Base-by-base conservation (phyloP, 116 monocot species). In the Phalaenopsis hybrid region DNA sequence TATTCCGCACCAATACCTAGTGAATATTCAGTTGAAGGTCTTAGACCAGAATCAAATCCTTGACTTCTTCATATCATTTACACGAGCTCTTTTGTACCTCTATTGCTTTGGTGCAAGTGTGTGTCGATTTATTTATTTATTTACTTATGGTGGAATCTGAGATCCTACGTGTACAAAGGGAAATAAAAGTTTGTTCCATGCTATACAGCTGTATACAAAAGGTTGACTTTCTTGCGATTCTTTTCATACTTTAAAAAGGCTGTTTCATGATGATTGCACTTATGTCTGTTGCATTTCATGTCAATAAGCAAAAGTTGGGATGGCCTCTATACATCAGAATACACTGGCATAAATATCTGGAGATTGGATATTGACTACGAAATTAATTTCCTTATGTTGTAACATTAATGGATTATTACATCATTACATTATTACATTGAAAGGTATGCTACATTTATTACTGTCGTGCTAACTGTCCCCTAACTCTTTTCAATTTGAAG, bases 351-450 rank as follows among this genome's bases (percentile, higher is more conserved):
- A 63, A 16, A 21, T 63, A 63, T 21, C 63, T 23, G n/a, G 63
- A 63, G 23, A 63, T 63, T 63, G 63, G 63, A 1, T 63, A 23
- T 23, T 8, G 63, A 23, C n/a, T 63, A 23, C 23, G 21, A 63
- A 63, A 63, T 63, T 21, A 63, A 21, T 21, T 5, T 63, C 6
- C 15, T 63, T 7, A 1, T 63, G n/a, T 13, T 55, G 1, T 12
- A 23, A 23, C 12, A 63, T 23, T 5, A 63, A 20, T 63, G 23
- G 21, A 18, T 59, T 5, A 37, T 37, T 37, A 2, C 59, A 18
- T 59, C 20, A n/a, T 50, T 59, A 59, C 31, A 69, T 69, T 28
- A 69, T 69, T 69, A 69, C 69, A 28, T 69, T 25, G 69, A 69
- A 69, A 69, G 61, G 69, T 28, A 69, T 69, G 69, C 10, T 8